Conservation (phyloP, 1,139 yeast species). For the Lodderomyces oxycetoniae region DNA sequence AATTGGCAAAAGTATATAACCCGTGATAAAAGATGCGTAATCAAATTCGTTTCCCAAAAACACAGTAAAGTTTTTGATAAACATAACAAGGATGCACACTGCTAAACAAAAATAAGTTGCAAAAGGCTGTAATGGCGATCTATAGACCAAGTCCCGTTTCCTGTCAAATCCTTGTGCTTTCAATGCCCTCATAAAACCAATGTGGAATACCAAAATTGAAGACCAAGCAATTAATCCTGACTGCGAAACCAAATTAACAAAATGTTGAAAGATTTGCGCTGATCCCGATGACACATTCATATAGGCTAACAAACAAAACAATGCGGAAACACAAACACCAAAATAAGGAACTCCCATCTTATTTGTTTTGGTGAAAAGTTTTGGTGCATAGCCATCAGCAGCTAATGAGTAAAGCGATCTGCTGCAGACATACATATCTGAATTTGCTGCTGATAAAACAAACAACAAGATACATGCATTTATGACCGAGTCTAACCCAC, state of each 20-base stretch:
- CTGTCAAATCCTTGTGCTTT: slow-evolving; percentile 53
- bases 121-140: slow-evolving; percentile 64
- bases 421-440: slow-evolving; percentile 46
- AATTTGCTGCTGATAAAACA: slow-evolving; percentile 45
- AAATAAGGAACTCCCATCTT: slow-evolving; percentile 37
- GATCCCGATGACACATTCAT: slow-evolving; percentile 57
- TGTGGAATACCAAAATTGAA: slow-evolving; percentile 56
- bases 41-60: slow-evolving; percentile 52
- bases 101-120: slow-evolving; percentile 57
- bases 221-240: slow-evolving; percentile 73
- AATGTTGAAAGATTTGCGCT: slow-evolving; percentile 54
- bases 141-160: slow-evolving; percentile 45
- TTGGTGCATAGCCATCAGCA: slow-evolving; percentile 51
- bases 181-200: slow-evolving; percentile 60
- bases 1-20: slow-evolving; percentile 73
- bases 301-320: slow-evolving; percentile 56
- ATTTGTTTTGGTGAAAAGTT: slow-evolving; percentile 39
- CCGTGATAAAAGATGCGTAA: slow-evolving; percentile 59
- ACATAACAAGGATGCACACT: slow-evolving; percentile 50
- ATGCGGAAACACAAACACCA: slow-evolving; percentile 34
- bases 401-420: slow-evolving; percentile 43
- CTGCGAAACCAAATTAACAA: slow-evolving; percentile 69
- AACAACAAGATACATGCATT: slow-evolving; percentile 44
- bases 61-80: slow-evolving; percentile 71
- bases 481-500: slow-evolving; percentile 42